Conservation (phyloP, 225 moss, liverwort and hornwort genomes). For the Physcomitrium patens region DNA sequence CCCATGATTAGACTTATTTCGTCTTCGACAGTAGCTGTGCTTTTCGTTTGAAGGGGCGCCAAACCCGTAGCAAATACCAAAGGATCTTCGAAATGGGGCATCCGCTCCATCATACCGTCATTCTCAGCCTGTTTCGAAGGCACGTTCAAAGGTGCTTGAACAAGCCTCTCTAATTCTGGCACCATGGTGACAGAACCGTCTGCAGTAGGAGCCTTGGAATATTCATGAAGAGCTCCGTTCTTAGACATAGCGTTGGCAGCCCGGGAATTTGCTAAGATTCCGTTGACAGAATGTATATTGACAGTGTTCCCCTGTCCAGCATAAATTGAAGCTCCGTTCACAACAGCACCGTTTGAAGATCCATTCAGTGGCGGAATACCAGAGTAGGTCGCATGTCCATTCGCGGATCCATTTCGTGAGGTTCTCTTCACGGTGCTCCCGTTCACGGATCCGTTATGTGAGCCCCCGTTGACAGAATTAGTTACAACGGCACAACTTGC, state of each 20-base stretch:
- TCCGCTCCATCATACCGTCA: conserved; percentile 39
- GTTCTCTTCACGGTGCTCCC: conserved; percentile 31
- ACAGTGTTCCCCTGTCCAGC: conserved; percentile 26
- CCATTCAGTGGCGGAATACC: conserved; percentile 32
- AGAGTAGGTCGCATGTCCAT: conserved; percentile 26
- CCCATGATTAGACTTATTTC: background rate
- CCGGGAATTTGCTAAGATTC: conserved; percentile 32
- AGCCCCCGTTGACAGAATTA: conserved; percentile 32
- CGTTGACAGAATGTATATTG: conserved; percentile 28
- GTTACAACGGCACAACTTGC: conserved; percentile 19
- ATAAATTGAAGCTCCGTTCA: conserved; percentile 33
- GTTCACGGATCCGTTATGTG: conserved; percentile 34
- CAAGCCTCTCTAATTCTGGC: conserved; percentile 52
- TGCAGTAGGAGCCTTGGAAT: conserved; percentile 37
- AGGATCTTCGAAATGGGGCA: conserved; percentile 47
- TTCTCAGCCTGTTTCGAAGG: conserved; percentile 30
- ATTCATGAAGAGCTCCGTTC: conserved; percentile 40
- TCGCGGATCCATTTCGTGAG: conserved; percentile 33
- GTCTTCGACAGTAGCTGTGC: conserved; percentile 9
- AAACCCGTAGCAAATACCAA: conserved; percentile 31
- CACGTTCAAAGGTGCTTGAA: conserved; percentile 36
- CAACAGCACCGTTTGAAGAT: conserved; percentile 33
- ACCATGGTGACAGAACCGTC: conserved; percentile 37
- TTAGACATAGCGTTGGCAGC: conserved; percentile 33
- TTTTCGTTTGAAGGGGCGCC: conserved; percentile 22